phyloP scores from a whole-genome alignment of 805 yeast genomes.

The Hanseniaspora hatyaiensis region DNA sequence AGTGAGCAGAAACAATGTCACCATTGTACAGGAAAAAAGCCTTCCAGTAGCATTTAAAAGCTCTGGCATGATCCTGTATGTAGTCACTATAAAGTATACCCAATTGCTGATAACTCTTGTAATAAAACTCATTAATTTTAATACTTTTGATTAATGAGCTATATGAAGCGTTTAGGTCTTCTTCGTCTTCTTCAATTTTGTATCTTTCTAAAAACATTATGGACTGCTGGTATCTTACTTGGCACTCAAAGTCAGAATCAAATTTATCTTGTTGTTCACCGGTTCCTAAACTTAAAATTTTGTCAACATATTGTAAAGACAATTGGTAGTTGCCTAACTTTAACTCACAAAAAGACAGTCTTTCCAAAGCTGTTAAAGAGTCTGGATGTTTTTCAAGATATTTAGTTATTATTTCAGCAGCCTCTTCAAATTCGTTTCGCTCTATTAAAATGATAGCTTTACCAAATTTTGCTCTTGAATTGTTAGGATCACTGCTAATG shows the following conservation, averaged over 20 bases:
- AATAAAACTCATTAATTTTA: slow-evolving; percentile 50
- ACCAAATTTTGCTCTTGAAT: slow-evolving; percentile 61
- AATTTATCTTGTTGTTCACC: slow-evolving; percentile 35
- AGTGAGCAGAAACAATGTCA: slow-evolving; percentile 62
- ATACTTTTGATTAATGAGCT: slow-evolving; percentile 49
- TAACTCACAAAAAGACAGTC: slow-evolving; percentile 69
- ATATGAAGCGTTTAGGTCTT: slow-evolving; percentile 40
- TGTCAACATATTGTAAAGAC: slow-evolving; percentile 31
- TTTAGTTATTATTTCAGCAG: slow-evolving; percentile 40
- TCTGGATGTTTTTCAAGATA: slow-evolving; percentile 42
- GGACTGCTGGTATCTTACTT: slow-evolving; percentile 71
- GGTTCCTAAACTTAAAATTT: slow-evolving; percentile 28
- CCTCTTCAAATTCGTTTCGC: slow-evolving; percentile 44
- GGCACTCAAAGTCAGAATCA: slow-evolving; percentile 38
- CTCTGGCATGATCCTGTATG: slow-evolving; percentile 50
- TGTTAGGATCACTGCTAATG: slow-evolving; percentile 35
- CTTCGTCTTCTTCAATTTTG: slow-evolving; percentile 23
- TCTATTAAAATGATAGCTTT: slow-evolving; percentile 69
- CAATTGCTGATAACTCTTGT: slow-evolving; percentile 70
- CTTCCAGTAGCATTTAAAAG: slow-evolving; percentile 74
- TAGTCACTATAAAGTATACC: slow-evolving; percentile 60
- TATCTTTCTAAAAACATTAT: slow-evolving; percentile 32
- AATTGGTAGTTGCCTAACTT: slow-evolving; percentile 40
- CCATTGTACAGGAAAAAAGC: slow-evolving; percentile 80
- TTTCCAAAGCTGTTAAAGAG: slow-evolving; percentile 50